phyloP scores from a whole-genome alignment of 1,139 yeast genomes.

The Candida albicans region DNA sequence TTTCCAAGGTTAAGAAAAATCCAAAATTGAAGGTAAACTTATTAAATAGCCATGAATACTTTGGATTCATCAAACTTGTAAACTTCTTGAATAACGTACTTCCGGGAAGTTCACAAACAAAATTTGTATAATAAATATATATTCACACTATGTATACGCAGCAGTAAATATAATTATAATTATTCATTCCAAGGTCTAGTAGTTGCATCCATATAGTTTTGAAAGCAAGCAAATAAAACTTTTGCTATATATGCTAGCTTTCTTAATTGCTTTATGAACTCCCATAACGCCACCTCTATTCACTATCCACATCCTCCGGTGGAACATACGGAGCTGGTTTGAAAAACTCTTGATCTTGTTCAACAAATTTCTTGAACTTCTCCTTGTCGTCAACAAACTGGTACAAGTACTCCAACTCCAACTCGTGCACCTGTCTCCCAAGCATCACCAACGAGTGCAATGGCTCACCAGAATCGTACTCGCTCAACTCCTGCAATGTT shows the following conservation, averaged over 20 bases:
- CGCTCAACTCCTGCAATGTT: constrained; percentile 68
- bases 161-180: not conserved
- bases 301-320: constrained; percentile 29
- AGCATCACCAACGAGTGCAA: constrained; percentile 86
- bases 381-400: constrained; percentile 73
- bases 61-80: constrained; percentile 27
- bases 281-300: constrained; percentile 1
- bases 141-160: not conserved
- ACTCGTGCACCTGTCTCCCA: constrained; percentile 92
- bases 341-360: constrained; percentile 72
- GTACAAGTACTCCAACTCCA: constrained; percentile 81
- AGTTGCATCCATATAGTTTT: too few relatives aligned
- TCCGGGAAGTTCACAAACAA: not conserved
- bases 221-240: too few relatives aligned
- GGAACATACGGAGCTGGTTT: constrained; percentile 57
- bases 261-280: too few relatives aligned
- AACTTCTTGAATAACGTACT: constrained; percentile 29
- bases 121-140: not conserved
- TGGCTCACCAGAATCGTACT: constrained; percentile 92
- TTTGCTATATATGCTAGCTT: too few relatives aligned
- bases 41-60: constrained; percentile 24
- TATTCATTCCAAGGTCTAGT: too few relatives aligned
- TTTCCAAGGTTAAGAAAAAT: constrained; percentile 14
- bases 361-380: constrained; percentile 57
- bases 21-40: constrained; percentile 13